Evolutionary conservation across 2,329 filamentous ascomycete genomes (phyloP).

Genomic region (Exutisphaerella laricina): DNA sequence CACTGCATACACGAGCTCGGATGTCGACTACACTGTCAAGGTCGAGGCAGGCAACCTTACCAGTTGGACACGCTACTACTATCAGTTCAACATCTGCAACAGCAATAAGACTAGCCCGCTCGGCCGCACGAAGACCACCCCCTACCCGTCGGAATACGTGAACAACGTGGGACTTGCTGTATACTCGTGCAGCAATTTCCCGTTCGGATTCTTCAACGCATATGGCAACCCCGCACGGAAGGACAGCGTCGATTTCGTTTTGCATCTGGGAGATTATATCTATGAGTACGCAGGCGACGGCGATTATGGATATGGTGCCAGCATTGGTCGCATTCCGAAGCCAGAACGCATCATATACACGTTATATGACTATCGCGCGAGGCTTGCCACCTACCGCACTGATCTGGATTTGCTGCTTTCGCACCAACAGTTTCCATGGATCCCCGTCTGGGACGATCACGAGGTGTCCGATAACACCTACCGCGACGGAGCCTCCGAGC

Average conservation of each 20-base stretch:
- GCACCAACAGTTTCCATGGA: slow-evolving; percentile 55
- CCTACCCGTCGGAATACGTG: slow-evolving; percentile 51
- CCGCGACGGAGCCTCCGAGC: slow-evolving; percentile 53
- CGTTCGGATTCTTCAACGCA: slow-evolving; percentile 35
- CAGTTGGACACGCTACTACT: slow-evolving; percentile 62
- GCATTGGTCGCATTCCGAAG: slow-evolving; percentile 48
- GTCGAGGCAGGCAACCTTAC: slow-evolving; percentile 59
- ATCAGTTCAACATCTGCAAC: slow-evolving; percentile 64
- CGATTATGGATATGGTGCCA: slow-evolving; percentile 44
- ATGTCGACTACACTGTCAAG: slow-evolving; percentile 72
- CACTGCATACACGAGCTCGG: slow-evolving; percentile 61
- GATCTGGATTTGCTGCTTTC: slow-evolving; percentile 54
- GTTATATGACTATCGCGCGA: slow-evolving; percentile 55
- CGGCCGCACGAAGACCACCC: slow-evolving; percentile 66
- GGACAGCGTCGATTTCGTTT: slow-evolving; percentile 44
- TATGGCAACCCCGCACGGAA: slow-evolving; percentile 38
- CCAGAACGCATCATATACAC: slow-evolving; percentile 50
- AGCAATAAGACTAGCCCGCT: slow-evolving; percentile 57
- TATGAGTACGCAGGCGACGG: slow-evolving; percentile 52
- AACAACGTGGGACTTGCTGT: slow-evolving; percentile 58
- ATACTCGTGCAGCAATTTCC: slow-evolving; percentile 66
- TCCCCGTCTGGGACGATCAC: slow-evolving; percentile 58
- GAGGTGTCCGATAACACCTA: slow-evolving; percentile 62
- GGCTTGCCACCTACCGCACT: slow-evolving; percentile 55
- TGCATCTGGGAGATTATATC: slow-evolving; percentile 53